Evolutionary conservation across 768 basidiomycete species (phyloP).

Genomic region (Kwoniella sp.): DNA sequence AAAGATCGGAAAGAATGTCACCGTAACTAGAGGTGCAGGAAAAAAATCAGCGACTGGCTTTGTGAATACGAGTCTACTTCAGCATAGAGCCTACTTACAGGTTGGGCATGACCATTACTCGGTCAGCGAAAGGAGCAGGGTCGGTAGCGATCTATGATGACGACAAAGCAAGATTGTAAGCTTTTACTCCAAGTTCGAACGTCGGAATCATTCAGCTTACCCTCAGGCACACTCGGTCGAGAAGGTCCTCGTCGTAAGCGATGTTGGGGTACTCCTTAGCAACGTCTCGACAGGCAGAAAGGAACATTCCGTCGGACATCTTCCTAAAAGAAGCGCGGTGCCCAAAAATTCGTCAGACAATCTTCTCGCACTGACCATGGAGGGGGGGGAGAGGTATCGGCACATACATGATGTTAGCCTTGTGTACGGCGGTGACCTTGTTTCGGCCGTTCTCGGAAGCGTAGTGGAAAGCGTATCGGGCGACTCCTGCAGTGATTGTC

Average conservation of each 20-base stretch:
- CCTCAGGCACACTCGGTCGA: slow-evolving; percentile 94
- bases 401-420: slow-evolving; percentile 96
- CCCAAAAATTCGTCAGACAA: slow-evolving; percentile 7
- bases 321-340: slow-evolving; percentile 65
- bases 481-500: slow-evolving; percentile 60
- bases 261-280: slow-evolving; percentile 93
- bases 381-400: no score
- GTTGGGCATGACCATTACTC: slow-evolving; percentile 99
- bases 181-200: not conserved
- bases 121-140: slow-evolving; percentile 87
- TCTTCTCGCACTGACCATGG: not conserved
- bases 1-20: slow-evolving; percentile 97
- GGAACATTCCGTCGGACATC: slow-evolving; percentile 99
- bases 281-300: slow-evolving; percentile 93
- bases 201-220: slow-evolving; percentile 57
- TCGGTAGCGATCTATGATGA: slow-evolving; percentile 76
- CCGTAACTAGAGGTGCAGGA: slow-evolving; percentile 53
- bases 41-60: not conserved
- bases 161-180: not conserved
- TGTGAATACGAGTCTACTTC: no score
- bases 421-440: slow-evolving; percentile 97
- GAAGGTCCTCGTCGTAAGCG: slow-evolving; percentile 91
- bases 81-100: no score
- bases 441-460: slow-evolving; percentile 83
- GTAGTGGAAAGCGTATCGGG: slow-evolving; percentile 97